phyloP scores from a whole-genome alignment of 257 asterid species.

The Solanum sparsipilum region DNA sequence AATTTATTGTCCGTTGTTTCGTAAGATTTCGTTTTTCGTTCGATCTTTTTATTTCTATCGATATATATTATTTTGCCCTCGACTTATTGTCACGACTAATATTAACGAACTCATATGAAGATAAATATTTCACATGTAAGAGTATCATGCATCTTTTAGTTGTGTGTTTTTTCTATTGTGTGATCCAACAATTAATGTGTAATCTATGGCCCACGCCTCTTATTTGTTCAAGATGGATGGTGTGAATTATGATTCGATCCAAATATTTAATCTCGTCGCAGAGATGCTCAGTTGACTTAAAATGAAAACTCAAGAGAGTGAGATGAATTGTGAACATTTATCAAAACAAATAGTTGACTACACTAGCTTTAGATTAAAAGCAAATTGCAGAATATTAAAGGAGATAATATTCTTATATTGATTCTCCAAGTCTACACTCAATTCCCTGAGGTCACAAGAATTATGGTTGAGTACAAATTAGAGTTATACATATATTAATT shows the following conservation, averaged over 20 bases:
- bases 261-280: no score
- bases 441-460: neutral
- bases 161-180: no score
- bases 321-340: neutral
- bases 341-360: neutral
- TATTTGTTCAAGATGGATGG: no score
- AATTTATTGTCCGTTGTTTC: neutral
- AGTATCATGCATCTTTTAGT: neutral
- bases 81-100: neutral
- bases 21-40: no score
- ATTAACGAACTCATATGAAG: accelerated
- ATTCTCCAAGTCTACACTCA: neutral
- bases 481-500: neutral
- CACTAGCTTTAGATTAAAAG: neutral
- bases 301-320: neutral
- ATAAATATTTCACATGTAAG: no score
- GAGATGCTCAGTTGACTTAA: neutral
- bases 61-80: neutral
- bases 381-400: neutral
- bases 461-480: neutral
- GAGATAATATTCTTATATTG: no score
- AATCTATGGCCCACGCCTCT: neutral
- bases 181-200: neutral
- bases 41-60: no score
- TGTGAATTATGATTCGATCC: no score